Conservation (phyloP, 768 basidiomycete genomes). For the Kockovaella imperatae region DNA sequence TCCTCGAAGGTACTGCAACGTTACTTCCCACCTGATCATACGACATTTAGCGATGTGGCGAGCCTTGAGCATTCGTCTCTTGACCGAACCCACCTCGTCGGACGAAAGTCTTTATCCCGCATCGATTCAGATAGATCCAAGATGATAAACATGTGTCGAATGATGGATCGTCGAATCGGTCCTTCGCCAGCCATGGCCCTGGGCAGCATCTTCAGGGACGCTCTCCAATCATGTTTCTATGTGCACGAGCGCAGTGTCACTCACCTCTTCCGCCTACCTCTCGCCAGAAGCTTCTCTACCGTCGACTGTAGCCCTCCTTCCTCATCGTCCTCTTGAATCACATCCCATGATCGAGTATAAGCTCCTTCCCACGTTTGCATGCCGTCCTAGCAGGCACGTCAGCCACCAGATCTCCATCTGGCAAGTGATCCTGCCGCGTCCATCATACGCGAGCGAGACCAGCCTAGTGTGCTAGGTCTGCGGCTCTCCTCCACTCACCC, state of each 20-base stretch:
- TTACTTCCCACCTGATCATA: constrained; percentile 64
- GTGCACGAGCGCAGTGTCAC: constrained; percentile 11
- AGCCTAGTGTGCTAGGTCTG: not conserved
- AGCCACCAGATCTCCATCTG: not conserved
- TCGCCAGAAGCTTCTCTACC: constrained; percentile 80
- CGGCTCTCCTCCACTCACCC: not conserved
- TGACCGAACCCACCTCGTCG: constrained; percentile 50
- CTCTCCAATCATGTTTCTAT: not conserved
- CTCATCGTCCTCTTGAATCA: constrained; percentile 93
- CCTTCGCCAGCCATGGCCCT: constrained; percentile 47
- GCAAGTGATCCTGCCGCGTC: not conserved
- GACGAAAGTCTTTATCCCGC: constrained; percentile 92
- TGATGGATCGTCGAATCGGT: constrained; percentile 88
- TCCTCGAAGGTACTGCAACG: constrained; percentile 79
- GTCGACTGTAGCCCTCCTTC: constrained; percentile 80
- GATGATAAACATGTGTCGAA: constrained; percentile 87
- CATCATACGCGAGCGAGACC: not conserved
- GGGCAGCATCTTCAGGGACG: not conserved
- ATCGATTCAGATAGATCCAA: constrained; percentile 85
- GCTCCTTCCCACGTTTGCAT: constrained; percentile 90
- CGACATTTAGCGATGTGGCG: constrained; percentile 20
- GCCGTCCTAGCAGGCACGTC: constrained; percentile 8
- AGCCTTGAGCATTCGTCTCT: not conserved
- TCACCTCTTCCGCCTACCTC: constrained; percentile 74
- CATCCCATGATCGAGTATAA: constrained; percentile 92